Conservation (phyloP, 148 eudicot species). For the Arctostaphylos glauca region DNA sequence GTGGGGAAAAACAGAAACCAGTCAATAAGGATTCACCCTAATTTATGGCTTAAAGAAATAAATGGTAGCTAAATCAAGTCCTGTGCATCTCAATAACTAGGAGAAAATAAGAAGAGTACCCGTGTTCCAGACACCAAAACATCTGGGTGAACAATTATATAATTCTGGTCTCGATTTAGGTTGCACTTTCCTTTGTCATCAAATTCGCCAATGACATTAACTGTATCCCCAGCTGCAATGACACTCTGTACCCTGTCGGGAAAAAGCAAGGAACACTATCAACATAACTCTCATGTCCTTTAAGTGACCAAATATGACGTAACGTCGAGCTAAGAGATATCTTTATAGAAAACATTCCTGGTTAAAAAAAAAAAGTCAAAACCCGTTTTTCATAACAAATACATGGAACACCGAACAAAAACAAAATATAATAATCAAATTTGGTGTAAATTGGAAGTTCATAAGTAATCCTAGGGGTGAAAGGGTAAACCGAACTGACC, state of each 20-base stretch:
- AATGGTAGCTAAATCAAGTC: not conserved
- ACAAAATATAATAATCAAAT: not conserved
- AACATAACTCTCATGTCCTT: not conserved
- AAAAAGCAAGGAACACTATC: not conserved
- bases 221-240: slow-evolving; percentile 86
- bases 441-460: not conserved
- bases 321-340: slow-evolving; percentile 3
- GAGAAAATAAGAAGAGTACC: slow-evolving; percentile 39
- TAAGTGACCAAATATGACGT: not conserved
- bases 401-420: not conserved
- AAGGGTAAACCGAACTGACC: too few relatives aligned
- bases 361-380: not conserved
- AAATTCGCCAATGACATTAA: slow-evolving; percentile 80
- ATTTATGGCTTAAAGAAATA: not conserved
- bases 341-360: not conserved
- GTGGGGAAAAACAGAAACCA: not conserved
- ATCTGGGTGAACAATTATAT: slow-evolving; percentile 81
- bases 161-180: slow-evolving; percentile 68
- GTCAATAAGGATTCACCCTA: not conserved
- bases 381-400: not conserved
- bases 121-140: slow-evolving; percentile 88
- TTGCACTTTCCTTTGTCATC: slow-evolving; percentile 68
- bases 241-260: slow-evolving; percentile 64
- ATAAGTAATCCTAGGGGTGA: not conserved
- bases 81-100: not conserved